These are phyloP conservation scores for Cryptococcus floricola DNA, from an alignment of 1,284 basidiomycete genomes.

Conservation along the genomic window DNA sequence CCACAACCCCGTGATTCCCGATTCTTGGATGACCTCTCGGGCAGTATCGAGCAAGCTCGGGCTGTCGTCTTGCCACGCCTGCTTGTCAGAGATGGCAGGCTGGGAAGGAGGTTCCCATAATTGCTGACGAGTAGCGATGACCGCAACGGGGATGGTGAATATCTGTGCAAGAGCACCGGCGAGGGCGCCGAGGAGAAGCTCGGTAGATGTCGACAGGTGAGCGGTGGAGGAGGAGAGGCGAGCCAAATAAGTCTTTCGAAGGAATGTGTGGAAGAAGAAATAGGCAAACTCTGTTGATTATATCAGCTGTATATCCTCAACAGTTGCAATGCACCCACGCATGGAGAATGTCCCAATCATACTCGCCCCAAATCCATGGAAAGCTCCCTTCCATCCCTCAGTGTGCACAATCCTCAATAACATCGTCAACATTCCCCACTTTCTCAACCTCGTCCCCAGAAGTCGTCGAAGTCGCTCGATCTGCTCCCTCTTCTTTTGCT, in stretches of 20 bases:
- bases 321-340: conserved; percentile 61
- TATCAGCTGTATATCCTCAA: not conserved
- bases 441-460: conserved; percentile 25
- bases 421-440: conserved; percentile 57
- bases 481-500: conserved; percentile 8
- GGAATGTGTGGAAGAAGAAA: conserved; percentile 97
- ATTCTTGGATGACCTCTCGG: conserved; percentile 83
- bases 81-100: not conserved
- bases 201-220: conserved; percentile 69
- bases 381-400: conserved; percentile 78
- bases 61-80: not conserved
- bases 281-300: conserved; percentile 82
- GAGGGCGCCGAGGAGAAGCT: conserved; percentile 81
- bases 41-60: conserved; percentile 61
- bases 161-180: conserved; percentile 95
- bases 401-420: conserved; percentile 67
- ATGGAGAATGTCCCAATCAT: conserved; percentile 98
- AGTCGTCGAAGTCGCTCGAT: not conserved
- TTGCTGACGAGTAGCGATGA: conserved; percentile 97
- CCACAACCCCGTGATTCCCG: conserved; percentile 90
- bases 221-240: conserved; percentile 15
- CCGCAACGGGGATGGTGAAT: conserved; percentile 96
- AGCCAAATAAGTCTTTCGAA: conserved; percentile 56
- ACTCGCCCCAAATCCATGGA: conserved; percentile 91
- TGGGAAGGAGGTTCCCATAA: conserved; percentile 54